These are phyloP conservation scores for Ordospora pajunii DNA, from an alignment of 371 early-diverging fungal genomes.

Conservation along the genomic window DNA sequence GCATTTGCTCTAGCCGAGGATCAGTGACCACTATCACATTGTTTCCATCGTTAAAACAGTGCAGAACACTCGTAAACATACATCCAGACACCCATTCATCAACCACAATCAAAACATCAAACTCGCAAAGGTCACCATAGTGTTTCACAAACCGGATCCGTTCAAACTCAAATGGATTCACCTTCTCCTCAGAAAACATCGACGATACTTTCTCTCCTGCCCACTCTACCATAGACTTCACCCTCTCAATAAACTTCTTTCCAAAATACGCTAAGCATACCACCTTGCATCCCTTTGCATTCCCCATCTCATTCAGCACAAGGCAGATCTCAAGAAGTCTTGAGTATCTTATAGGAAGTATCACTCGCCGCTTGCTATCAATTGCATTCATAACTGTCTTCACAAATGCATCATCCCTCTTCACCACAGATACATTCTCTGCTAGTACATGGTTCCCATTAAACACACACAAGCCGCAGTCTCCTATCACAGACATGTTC, in stretches of 20 bases:
- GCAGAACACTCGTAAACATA: conserved; percentile 42
- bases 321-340: conserved; percentile 80
- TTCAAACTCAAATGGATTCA: conserved; percentile 56
- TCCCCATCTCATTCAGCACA: conserved; percentile 63
- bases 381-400: conserved; percentile 64
- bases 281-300: conserved; percentile 59
- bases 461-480: conserved; percentile 69
- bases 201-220: conserved; percentile 47
- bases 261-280: conserved; percentile 49
- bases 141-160: conserved; percentile 40
- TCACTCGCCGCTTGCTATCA: conserved; percentile 66
- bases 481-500: conserved; percentile 67
- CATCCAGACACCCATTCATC: conserved; percentile 38
- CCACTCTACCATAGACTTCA: conserved; percentile 61
- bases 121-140: conserved; percentile 10
- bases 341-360: conserved; percentile 76
- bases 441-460: conserved; percentile 70
- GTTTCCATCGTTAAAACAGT: conserved; percentile 32
- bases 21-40: conserved; percentile 38
- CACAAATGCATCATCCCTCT: conserved; percentile 45
- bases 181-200: conserved; percentile 49
- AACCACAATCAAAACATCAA: conserved; percentile 47
- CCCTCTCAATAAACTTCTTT: conserved; percentile 51
- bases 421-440: conserved; percentile 48
- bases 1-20: conserved; percentile 20